These are phyloP conservation scores for Spergularia azorica DNA, from an alignment of 179 eudicot genomes.

Conservation along the genomic window DNA sequence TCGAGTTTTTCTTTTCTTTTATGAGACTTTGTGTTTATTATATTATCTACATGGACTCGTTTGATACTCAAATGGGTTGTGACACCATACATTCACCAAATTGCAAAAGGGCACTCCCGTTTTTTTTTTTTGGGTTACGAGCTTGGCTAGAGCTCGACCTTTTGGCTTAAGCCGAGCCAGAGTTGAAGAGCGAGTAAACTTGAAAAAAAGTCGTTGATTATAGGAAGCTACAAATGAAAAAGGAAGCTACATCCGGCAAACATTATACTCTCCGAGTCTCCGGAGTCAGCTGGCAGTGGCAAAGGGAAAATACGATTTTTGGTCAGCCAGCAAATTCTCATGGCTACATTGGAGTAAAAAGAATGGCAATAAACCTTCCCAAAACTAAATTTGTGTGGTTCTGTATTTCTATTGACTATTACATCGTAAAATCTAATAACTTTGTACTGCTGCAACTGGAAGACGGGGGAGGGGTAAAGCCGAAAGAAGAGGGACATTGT, in stretches of 20 bases:
- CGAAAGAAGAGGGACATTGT: neutral
- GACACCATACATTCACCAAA: no score
- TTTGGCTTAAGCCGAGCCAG: no score
- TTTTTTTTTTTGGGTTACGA: no score
- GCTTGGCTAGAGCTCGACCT: no score
- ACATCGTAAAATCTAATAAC: neutral
- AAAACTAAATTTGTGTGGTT: slow-evolving; percentile 16
- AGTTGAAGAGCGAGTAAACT: no score
- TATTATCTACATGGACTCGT: no score
- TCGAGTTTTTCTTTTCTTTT: no score
- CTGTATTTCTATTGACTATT: slow-evolving; percentile 7
- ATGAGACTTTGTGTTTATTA: no score
- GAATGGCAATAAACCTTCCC: neutral
- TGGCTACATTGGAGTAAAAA: neutral
- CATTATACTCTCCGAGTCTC: slow-evolving; percentile 1
- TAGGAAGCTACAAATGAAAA: neutral
- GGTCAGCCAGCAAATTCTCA: neutral
- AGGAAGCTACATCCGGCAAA: neutral
- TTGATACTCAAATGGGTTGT: no score
- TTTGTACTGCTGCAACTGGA: slow-evolving; percentile 4
- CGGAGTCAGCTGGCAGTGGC: neutral
- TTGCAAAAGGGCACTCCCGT: no score
- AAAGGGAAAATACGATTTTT: neutral
- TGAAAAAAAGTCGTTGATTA: no score
- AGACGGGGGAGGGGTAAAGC: neutral